phyloP scores from a whole-genome alignment of 768 basidiomycete genomes.

The Daedalea quercina region DNA sequence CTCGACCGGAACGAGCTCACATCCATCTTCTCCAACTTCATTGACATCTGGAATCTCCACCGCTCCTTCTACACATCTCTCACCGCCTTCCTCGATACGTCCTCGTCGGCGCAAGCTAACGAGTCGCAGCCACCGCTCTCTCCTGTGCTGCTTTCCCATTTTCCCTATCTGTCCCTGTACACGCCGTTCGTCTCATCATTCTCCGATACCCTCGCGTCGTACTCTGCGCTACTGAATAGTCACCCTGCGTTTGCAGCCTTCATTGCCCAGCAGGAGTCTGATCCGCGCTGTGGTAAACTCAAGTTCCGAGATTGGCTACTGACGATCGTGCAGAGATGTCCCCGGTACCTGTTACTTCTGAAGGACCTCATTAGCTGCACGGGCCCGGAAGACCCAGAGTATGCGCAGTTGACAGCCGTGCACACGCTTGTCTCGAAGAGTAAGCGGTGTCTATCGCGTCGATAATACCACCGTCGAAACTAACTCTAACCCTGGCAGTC shows the following conservation, averaged over 20 bases:
- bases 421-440: conserved; percentile 72
- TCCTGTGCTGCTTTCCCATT: conserved; percentile 66
- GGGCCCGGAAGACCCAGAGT: conserved; percentile 58
- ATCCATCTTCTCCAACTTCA: conserved; percentile 79
- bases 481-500: conserved; percentile 37
- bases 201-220: conserved; percentile 52
- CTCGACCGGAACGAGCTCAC: conserved; percentile 64
- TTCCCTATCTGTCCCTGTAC: conserved; percentile 85
- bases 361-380: conserved; percentile 75
- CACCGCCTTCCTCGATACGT: conserved; percentile 33
- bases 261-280: conserved; percentile 55
- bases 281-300: conserved; percentile 66
- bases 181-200: conserved; percentile 81
- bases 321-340: conserved; percentile 83
- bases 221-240: conserved; percentile 49
- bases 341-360: conserved; percentile 76
- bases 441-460: conserved; percentile 24
- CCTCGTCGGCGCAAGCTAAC: conserved; percentile 11
- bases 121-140: conserved; percentile 40
- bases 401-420: conserved; percentile 50
- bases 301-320: conserved; percentile 81
- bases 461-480: background rate
- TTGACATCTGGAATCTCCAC: conserved; percentile 89
- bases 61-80: conserved; percentile 65
- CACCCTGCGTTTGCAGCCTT: conserved; percentile 56